Base-by-base conservation (phyloP, 345 rosid species). In the Eutrema heterophyllum region DNA sequence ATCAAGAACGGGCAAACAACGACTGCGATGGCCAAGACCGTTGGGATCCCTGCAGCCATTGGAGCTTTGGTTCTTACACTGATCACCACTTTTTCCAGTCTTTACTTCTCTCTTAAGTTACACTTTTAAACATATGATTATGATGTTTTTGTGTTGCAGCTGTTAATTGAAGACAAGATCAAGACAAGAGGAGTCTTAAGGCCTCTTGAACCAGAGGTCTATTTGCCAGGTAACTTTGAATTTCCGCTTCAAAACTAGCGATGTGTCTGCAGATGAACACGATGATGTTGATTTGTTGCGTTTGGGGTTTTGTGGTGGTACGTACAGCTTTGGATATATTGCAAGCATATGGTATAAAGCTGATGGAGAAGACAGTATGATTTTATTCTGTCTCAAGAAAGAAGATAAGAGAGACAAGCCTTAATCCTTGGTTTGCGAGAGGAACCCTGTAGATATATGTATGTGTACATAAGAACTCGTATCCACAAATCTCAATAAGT, bases 11-110 rank as follows among this genome's bases (percentile, higher is more conserved):
- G 95, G 12, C 82, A 81, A 79, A 82, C 72, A 52, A 81, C 83
- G 8, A 83, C 93, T 14, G 91, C 98, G 52, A 94, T 94, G 98
- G 90, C 97, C 56, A 83, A 88, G 35, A 91, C 98, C 0, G 98
- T 94, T 2, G 98, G 98, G 51, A 79, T 94, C 72, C 91, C 98
- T 0, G 96, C 84, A 27, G 98, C 95, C 44, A 85, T 87, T 71
- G 97, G 91, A 79, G 95, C 93, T 76, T 81, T 91, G 95, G 98
- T 92, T 73, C 14, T 38, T 13, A 14, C 56, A 66, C 56, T 38
- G 24, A 57, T 46, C 41, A 55, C 49, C 41, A 36, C 43, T 38
- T 36, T 59, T 56, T 33, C 55, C 56, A 50, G 35, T 7, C 27
- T 41, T 6, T 51, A 30, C 18, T 15, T 53, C 15, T 6, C 44